These are phyloP conservation scores for Lenwebbia sp. DNA, from an alignment of 345 rosid genomes.

Conservation along the genomic window DNA sequence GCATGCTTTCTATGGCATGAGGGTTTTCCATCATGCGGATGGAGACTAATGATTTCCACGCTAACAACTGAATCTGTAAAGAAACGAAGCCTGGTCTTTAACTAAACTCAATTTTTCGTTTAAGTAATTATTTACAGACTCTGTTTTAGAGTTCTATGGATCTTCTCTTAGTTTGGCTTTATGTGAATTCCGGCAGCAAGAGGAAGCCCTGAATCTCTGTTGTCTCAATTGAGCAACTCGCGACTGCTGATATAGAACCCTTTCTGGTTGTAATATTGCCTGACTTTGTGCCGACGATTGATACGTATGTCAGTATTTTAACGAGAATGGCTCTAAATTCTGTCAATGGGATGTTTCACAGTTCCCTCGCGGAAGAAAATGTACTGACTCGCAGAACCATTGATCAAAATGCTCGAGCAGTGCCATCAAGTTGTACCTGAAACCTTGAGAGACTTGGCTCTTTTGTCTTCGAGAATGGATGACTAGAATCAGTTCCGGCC, in stretches of 20 bases:
- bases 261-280: slow-evolving; percentile 39
- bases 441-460: slow-evolving; percentile 14
- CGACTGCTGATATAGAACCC: slow-evolving; percentile 15
- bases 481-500: neutral
- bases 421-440: slow-evolving; percentile 44
- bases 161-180: slow-evolving; percentile 4
- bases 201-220: slow-evolving; percentile 18
- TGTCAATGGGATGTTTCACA: slow-evolving; percentile 31
- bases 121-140: neutral
- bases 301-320: slow-evolving; percentile 24
- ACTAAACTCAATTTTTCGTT: neutral
- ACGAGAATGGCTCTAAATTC: slow-evolving; percentile 39
- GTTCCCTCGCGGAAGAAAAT: slow-evolving; percentile 31
- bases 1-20: neutral
- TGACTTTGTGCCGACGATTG: slow-evolving; percentile 19
- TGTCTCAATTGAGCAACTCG: slow-evolving; percentile 20
- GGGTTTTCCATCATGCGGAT: neutral
- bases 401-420: slow-evolving; percentile 35
- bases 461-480: neutral
- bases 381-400: slow-evolving; percentile 16
- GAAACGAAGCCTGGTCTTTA: neutral
- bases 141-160: neutral
- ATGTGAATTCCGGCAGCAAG: slow-evolving; percentile 7
- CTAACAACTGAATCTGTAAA: neutral
- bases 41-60: neutral